phyloP scores from a whole-genome alignment of 768 basidiomycete species.

The Termitomyces sp. region DNA sequence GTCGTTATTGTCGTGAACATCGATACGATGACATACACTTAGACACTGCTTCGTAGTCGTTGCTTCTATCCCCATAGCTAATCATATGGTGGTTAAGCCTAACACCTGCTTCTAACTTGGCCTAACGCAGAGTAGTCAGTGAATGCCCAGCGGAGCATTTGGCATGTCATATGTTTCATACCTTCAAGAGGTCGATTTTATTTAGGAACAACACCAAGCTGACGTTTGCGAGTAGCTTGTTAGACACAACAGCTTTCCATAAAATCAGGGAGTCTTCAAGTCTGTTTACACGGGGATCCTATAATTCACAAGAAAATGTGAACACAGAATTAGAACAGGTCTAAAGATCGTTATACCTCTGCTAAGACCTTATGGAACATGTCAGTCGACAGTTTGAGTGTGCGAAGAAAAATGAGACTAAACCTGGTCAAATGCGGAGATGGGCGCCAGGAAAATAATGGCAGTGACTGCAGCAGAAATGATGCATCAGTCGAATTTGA shows the following conservation, averaged over 20 bases:
- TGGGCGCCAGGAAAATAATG: slow-evolving; percentile 85
- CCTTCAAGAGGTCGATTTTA: slow-evolving; percentile 75
- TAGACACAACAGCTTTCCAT: slow-evolving; percentile 70
- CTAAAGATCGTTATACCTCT: slow-evolving; percentile 44
- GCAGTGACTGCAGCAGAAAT: slow-evolving; percentile 57
- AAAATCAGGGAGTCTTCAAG: slow-evolving; percentile 74
- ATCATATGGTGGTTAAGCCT: slow-evolving; percentile 64
- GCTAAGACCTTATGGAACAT: slow-evolving; percentile 43
- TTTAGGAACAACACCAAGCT: slow-evolving; percentile 80
- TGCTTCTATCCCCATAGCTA: slow-evolving; percentile 68
- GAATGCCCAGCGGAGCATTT: neutral
- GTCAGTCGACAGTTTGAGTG: slow-evolving; percentile 5
- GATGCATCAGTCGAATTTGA: slow-evolving; percentile 1
- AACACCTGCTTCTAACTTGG: slow-evolving; percentile 75
- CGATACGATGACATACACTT: slow-evolving; percentile 48
- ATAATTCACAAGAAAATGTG: slow-evolving; percentile 4
- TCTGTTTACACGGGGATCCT: slow-evolving; percentile 74
- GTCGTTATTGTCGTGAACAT: neutral
- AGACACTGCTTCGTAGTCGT: slow-evolving; percentile 73
- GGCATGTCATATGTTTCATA: slow-evolving; percentile 16
- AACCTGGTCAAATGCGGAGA: slow-evolving; percentile 81
- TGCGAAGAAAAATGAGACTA: slow-evolving; percentile 7
- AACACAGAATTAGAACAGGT: slow-evolving; percentile 8
- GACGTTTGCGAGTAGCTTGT: slow-evolving; percentile 68
- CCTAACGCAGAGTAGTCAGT: slow-evolving; percentile 28